These are phyloP conservation scores for Bipolaris cookei DNA, from an alignment of 2,329 filamentous ascomycete genomes.

Conservation along the genomic window DNA sequence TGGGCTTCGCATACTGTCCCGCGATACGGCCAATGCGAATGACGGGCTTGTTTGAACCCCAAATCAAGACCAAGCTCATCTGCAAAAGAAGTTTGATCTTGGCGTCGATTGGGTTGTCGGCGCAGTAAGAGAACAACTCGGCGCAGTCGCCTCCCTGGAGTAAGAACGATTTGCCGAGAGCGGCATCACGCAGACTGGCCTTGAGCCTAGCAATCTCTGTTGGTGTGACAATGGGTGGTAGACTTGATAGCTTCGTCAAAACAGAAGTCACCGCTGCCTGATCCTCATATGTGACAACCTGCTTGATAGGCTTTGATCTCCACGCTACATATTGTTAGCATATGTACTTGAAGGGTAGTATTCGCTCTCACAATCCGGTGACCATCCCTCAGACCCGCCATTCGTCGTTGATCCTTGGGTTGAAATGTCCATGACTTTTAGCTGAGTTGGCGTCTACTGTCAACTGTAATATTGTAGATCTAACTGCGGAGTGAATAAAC, in stretches of 20 bases:
- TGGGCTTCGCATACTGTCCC: conserved; percentile 95
- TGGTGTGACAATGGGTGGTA: conserved; percentile 81
- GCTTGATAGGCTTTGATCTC: conserved; percentile 79
- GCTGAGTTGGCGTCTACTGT: conserved; percentile 1
- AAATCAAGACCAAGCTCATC: conserved; percentile 95
- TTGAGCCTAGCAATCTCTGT: conserved; percentile 82
- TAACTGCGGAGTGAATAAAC: conserved; percentile 20
- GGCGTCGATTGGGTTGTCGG: conserved; percentile 84
- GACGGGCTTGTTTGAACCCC: conserved; percentile 81
- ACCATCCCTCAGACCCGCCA: conserved; percentile 40
- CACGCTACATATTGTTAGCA: conserved; percentile 61
- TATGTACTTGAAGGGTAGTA: no score
- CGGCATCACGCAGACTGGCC: conserved; percentile 80
- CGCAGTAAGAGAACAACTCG: conserved; percentile 96
- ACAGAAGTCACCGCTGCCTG: conserved; percentile 64
- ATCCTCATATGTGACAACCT: conserved; percentile 74
- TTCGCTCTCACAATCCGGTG: conserved; percentile 47
- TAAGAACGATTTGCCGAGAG: conserved; percentile 87
- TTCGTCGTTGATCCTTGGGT: conserved; percentile 10
- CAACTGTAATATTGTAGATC: conserved; percentile 12
- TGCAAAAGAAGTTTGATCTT: conserved; percentile 97
- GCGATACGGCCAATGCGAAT: conserved; percentile 96
- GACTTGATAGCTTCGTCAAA: conserved; percentile 66
- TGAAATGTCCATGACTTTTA: conserved; percentile 5
- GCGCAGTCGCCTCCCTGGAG: conserved; percentile 97